Base-by-base conservation (phyloP, 208 protist species). In the Leishmania major region DNA sequence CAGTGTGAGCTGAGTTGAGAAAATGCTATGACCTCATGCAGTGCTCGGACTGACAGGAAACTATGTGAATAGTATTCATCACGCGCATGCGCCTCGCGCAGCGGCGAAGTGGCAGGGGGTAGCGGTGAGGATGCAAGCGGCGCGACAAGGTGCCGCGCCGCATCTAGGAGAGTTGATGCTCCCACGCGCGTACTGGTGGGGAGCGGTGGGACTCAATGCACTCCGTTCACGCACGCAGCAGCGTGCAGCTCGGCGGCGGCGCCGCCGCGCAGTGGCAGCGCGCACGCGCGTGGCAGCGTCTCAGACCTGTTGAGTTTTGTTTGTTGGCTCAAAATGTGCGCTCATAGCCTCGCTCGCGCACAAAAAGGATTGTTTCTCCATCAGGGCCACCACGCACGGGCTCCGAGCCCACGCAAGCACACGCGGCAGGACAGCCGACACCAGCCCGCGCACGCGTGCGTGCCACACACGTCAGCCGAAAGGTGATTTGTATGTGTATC, bases 301-400 rank as follows among this genome's bases (percentile, higher is more conserved):
- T 83, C 80, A 83, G 80, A 83, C 80, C 80, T 79, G 72, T 78
- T 83, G 80, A 83, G 80, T 83, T 83, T 83, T 79, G 6, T 57
- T 19, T 83, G 79, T 83, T 83, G 80, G 80, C 80, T 83, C 72
- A 51, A 83, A 79, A 69, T 45, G 80, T 79, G 80, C 80, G 80
- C 80, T 83, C 80, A 83, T 79, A 8, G 80, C 80, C n/a, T 83
- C 74, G 73, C 80, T 78, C 80, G 72, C 80, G 80, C 80, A 79
- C 80, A 45, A 66, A n/a, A 35, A 43, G 37, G 37, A 2, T 72
- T 78, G 70, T 66, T 73, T 83, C 31, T 79, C 62, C 80, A 83
- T 83, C 57, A 60, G 57, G 57, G 57, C 57, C 25, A 70, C 64
- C 64, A 31, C 64, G 64, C 64, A 22, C 64, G 25, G 31, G 64